phyloP scores from a whole-genome alignment of 306 rosid genomes.

The Cicer pinnatifidum region DNA sequence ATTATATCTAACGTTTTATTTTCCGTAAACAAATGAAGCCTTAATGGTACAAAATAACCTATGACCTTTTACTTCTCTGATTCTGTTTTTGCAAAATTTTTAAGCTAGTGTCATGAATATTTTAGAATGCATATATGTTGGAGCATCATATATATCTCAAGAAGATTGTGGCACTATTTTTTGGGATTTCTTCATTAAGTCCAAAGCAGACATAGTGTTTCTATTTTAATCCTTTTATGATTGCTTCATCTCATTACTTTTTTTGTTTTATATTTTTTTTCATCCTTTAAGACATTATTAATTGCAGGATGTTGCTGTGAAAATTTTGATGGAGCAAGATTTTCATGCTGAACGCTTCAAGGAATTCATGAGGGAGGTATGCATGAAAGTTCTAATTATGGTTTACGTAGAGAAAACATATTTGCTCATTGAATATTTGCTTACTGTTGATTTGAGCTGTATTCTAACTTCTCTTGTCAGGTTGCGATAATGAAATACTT shows the following conservation, averaged over 20 bases:
- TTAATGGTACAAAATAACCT: conserved; percentile 20
- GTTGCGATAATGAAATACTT: conserved; percentile 93
- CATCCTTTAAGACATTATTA: conserved; percentile 36
- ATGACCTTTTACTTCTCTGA: conserved; percentile 22
- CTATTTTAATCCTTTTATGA: conserved; percentile 16
- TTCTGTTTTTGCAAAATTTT: not conserved
- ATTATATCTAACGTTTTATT: conserved; percentile 12
- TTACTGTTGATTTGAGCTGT: conserved; percentile 44
- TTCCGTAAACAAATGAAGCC: conserved; percentile 24
- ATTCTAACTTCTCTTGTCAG: conserved; percentile 53
- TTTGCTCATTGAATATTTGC: conserved; percentile 21
- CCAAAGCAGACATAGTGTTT: conserved; percentile 28
- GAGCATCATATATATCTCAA: not conserved
- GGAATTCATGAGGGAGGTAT: conserved; percentile 96
- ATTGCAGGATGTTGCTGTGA: conserved; percentile 95
- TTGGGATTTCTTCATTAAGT: conserved; percentile 34
- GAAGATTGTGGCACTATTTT: conserved; percentile 21
- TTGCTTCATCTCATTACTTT: conserved; percentile 5
- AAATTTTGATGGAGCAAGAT: conserved; percentile 97
- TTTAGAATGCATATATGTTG: conserved; percentile 34
- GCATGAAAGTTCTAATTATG: conserved; percentile 34
- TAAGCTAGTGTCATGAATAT: conserved; percentile 19
- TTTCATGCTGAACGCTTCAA: conserved; percentile 83
- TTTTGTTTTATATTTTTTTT: conserved; percentile 13
- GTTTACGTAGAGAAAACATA: conserved; percentile 15